Evolutionary conservation across 2,329 filamentous ascomycete genomes (phyloP).

Genomic region (Dryadomyces quercus-mongolicae): DNA sequence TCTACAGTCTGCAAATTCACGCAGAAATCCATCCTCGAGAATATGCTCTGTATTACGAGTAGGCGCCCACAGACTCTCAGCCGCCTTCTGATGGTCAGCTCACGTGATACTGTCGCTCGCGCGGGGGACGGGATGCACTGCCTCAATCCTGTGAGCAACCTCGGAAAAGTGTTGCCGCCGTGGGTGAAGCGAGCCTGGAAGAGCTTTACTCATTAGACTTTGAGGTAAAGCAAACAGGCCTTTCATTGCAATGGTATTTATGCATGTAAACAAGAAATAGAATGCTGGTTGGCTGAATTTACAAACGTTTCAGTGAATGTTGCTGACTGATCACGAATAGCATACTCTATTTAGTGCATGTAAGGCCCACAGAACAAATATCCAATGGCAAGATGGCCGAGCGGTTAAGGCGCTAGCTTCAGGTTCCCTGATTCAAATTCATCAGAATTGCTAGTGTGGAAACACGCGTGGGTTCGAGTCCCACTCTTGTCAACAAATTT

Average conservation of each 20-base stretch:
- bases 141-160: background rate
- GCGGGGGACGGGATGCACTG: background rate
- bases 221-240: too few species aligned
- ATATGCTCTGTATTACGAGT: too few species aligned
- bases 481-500: constrained; percentile 7
- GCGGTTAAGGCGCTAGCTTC: constrained; percentile 4
- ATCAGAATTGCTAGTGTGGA: constrained; percentile 7
- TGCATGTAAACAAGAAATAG: too few species aligned
- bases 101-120: background rate
- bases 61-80: background rate
- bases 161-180: background rate
- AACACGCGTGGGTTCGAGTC: constrained; percentile 13
- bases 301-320: too few species aligned
- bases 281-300: too few species aligned
- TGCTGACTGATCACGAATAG: background rate
- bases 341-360: background rate
- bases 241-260: too few species aligned
- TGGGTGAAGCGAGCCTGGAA: background rate
- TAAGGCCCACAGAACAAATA: background rate
- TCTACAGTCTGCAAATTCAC: too few species aligned
- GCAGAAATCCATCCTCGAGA: too few species aligned
- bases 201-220: too few species aligned
- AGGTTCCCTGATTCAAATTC: background rate
- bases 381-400: constrained; percentile 1
- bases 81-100: background rate